A percentile compares a stretch with the other conserved stretches of the same genome.
These are phyloP conservation scores for Aspergillus bombycis DNA, from an alignment of 2,329 filamentous ascomycete species.

Conservation along the genomic window DNA sequence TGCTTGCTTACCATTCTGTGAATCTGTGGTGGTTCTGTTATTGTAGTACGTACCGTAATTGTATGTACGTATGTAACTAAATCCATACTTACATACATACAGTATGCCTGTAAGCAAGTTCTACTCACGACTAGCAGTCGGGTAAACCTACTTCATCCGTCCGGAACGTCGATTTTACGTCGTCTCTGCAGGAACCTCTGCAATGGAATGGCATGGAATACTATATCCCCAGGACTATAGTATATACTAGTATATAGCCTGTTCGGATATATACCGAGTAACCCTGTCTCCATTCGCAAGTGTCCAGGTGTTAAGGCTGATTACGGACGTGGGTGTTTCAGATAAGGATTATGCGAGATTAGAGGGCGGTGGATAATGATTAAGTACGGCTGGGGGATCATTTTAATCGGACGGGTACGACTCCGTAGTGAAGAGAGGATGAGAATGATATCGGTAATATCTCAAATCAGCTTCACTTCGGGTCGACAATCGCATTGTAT, in stretches of 20 bases:
- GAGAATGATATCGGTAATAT: not conserved
- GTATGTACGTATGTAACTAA: not conserved
- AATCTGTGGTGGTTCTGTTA: not conserved
- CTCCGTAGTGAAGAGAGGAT: not conserved
- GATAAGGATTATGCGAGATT: slow-evolving; percentile 5
- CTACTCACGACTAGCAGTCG: not conserved
- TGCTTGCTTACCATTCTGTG: slow-evolving; percentile 2
- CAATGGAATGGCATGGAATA: not conserved
- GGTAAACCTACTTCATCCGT: not conserved
- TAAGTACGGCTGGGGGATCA: not conserved
- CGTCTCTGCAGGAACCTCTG: not conserved
- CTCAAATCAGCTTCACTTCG: not conserved
- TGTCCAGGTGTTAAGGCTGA: not conserved
- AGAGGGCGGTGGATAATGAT: not conserved
- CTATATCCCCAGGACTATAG: not conserved
- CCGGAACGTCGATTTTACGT: not conserved
- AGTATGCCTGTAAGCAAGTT: not conserved
- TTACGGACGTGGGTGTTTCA: slow-evolving; percentile 1
- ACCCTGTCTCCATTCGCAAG: not conserved
- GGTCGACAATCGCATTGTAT: not conserved
- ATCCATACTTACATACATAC: no score
- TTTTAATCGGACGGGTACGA: not conserved
- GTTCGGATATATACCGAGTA: slow-evolving; percentile 2
- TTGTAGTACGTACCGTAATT: not conserved
- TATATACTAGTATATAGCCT: not conserved